phyloP scores from a whole-genome alignment of 139 green algal species.

The Micractinium sp. region DNA sequence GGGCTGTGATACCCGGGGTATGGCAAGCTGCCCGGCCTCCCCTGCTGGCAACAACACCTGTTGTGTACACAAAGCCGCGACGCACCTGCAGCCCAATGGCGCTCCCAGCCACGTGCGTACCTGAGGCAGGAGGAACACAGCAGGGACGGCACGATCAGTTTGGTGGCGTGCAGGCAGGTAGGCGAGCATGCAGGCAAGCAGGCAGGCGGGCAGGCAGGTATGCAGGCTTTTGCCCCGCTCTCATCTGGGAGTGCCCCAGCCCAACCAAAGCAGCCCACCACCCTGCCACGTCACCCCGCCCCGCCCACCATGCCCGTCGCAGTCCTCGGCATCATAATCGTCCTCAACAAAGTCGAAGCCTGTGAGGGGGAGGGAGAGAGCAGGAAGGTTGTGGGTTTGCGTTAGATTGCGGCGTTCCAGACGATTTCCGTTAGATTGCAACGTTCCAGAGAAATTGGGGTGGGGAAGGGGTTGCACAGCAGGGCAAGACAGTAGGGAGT shows the following conservation, averaged over 20 bases:
- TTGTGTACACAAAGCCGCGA: background rate
- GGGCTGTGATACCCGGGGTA: no score
- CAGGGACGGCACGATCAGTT: background rate
- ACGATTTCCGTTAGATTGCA: no score
- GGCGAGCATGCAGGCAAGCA: no score
- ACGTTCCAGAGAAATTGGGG: no score
- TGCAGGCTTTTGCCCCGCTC: no score
- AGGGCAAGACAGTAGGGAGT: no score
- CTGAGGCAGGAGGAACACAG: background rate
- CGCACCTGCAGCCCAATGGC: slow-evolving; percentile 59
- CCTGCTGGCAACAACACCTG: no score
- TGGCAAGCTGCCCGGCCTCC: no score
- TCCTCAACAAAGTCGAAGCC: slow-evolving; percentile 73
- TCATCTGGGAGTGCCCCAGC: background rate
- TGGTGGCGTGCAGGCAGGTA: background rate
- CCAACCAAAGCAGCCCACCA: background rate
- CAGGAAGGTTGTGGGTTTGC: background rate
- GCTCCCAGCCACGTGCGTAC: slow-evolving; percentile 74
- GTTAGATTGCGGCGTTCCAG: no score
- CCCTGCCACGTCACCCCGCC: background rate
- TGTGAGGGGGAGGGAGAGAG: background rate
- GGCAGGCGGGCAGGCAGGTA: no score
- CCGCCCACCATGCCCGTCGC: slow-evolving; percentile 72
- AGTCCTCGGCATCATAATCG: slow-evolving; percentile 62
- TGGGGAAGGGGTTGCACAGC: no score